These are phyloP conservation scores for Solanum hybrid DNA, from an alignment of 305 asterid genomes.

Conservation along the genomic window DNA sequence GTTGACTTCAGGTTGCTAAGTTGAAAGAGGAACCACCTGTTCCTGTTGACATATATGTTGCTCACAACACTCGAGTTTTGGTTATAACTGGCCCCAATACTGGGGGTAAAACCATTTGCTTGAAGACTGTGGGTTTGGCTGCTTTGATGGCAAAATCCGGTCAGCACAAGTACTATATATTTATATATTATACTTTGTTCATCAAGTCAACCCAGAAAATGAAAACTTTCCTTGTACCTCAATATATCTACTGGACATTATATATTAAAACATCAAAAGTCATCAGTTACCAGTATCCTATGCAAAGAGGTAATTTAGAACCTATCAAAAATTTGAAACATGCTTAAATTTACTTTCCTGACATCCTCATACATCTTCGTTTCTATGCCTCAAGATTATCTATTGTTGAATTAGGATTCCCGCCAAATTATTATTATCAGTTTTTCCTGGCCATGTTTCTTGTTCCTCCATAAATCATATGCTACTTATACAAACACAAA, in stretches of 20 bases:
- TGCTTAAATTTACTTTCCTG: background rate
- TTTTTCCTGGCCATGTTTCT: background rate
- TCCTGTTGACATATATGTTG: conserved; percentile 71
- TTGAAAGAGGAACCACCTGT: conserved; percentile 69
- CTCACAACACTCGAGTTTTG: conserved; percentile 53
- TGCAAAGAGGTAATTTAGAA: background rate
- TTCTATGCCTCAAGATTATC: background rate
- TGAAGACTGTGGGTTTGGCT: conserved; percentile 95
- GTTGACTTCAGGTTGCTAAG: conserved; percentile 53
- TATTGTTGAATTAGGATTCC: background rate
- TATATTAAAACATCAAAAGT: background rate
- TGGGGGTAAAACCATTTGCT: conserved; percentile 95
- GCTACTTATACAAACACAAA: background rate
- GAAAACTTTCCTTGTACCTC: background rate
- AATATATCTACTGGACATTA: background rate
- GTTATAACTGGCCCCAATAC: conserved; percentile 96
- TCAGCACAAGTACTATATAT: conserved; percentile 13
- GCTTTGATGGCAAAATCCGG: conserved; percentile 99
- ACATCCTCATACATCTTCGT: background rate
- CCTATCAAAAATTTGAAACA: background rate
- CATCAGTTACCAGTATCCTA: background rate
- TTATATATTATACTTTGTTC: conserved; percentile 4
- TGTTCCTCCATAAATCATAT: background rate
- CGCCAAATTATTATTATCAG: background rate
- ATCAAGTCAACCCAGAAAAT: background rate